Evolutionary conservation across 2,329 filamentous ascomycete genomes (phyloP).

Genomic region (Arthrinium puccinioides): DNA sequence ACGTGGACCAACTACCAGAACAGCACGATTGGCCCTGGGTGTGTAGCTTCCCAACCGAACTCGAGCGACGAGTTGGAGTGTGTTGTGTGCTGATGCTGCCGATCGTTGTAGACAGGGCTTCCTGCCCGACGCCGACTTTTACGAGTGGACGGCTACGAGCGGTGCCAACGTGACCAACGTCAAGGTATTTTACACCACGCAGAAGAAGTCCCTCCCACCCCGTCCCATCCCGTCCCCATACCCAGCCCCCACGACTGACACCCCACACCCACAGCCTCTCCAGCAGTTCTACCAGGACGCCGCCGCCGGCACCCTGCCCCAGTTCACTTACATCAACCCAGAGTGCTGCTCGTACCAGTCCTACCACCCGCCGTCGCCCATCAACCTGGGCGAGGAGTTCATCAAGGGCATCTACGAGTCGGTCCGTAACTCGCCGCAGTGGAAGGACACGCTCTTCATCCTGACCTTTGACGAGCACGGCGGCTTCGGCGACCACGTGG

Average conservation of each 20-base stretch:
- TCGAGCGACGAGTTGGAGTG: too few species aligned
- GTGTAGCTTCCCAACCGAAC: too few species aligned
- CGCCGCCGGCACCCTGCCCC: slow-evolving; percentile 1
- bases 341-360: slow-evolving; percentile 3
- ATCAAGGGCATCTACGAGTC: slow-evolving; percentile 3
- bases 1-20: slow-evolving; percentile 2
- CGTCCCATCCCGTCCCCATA: too few species aligned
- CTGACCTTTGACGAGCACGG: slow-evolving; percentile 1
- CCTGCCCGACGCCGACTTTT: slow-evolving; percentile 3
- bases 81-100: too few species aligned
- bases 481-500: slow-evolving; percentile 1
- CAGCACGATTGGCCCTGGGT: slow-evolving; percentile 1
- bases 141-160: slow-evolving; percentile 1
- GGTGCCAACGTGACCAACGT: slow-evolving; percentile 2
- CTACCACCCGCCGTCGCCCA: slow-evolving; percentile 3
- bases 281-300: slow-evolving; percentile 2
- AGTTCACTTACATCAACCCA: slow-evolving; percentile 3
- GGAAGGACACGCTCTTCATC: slow-evolving; percentile 1
- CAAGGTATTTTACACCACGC: too few species aligned
- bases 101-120: not conserved
- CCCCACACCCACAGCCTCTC: too few species aligned
- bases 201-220: too few species aligned
- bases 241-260: too few species aligned
- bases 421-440: slow-evolving; percentile 1
- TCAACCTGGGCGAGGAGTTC: slow-evolving; percentile 3